Evolutionary conservation across 148 eudicot genomes (phyloP), one percentile per base, ranked within the genome.

Genomic region (Suaeda aralocaspica): DNA sequence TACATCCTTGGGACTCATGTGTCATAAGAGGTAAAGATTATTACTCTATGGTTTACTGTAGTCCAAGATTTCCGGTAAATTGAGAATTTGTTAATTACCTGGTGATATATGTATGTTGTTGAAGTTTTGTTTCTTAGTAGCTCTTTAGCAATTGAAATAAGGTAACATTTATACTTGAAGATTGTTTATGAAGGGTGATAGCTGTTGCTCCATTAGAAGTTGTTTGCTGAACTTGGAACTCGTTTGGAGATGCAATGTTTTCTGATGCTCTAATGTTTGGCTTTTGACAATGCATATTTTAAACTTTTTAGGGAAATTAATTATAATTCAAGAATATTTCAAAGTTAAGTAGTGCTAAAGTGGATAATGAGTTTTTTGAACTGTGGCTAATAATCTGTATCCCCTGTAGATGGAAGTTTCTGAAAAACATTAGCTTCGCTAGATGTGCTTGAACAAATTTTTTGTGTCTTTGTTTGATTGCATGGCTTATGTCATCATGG

Each of bases 1-100:
- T 92, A 73, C 87, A 84, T 64, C 96, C 98, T 56, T 87, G 87
- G 88, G 98, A 88, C 59, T 88, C 91, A 1, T 92, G 88, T 74
- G 67, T 88, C 69, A 89, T 92, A 77, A 82, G 93, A 92, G 98
- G 96, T 92, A 64, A 8, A 45, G 53, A 2, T 7, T 19, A 19
- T 18, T 49, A 49, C 50, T 13, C 46, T 1, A 9, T 61, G 33
- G 24, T 9, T 0, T 16, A 12, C 26, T 29, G 26, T 33, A n/a
- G 42, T 33, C 29, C 26, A 45, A 67, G 1, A 29, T 33, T 33
- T 57, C 44, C 41, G 62, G 34, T 53, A 24, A 52, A 45, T 16
- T 1, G 34, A 51, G 4, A 7, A 42, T 39, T n/a, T n/a, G n/a
- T n/a, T n/a, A n/a, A 75, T 33, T 75, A 42, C 24, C 12, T 59